These are phyloP conservation scores for Mycoemilia scoparia DNA, from an alignment of 192 early-diverging fungal species.

Conservation along the genomic window DNA sequence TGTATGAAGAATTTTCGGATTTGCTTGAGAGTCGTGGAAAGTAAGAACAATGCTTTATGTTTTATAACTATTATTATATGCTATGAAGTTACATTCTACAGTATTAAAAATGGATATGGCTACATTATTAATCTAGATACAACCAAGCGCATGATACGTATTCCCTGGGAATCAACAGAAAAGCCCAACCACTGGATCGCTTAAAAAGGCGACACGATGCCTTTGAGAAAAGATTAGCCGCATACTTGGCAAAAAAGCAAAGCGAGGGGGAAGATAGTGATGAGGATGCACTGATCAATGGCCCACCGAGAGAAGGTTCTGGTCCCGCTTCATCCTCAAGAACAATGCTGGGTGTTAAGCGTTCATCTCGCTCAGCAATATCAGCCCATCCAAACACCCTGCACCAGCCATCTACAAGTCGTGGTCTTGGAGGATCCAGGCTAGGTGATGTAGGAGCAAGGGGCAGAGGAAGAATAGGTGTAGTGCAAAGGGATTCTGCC, in stretches of 20 bases:
- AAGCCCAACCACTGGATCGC: conserved; percentile 48
- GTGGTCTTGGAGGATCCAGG: too few relatives aligned
- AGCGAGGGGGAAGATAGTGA: conserved; percentile 1
- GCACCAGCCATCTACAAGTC: conserved; percentile 7
- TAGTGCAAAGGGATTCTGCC: neutral
- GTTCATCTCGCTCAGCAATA: conserved; percentile 5
- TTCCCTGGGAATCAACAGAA: conserved; percentile 42
- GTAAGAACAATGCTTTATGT: too few relatives aligned
- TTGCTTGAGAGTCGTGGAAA: conserved; percentile 33
- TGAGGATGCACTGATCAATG: neutral
- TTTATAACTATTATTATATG: neutral
- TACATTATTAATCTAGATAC: conserved; percentile 12
- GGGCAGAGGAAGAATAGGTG: neutral
- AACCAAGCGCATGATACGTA: conserved; percentile 42
- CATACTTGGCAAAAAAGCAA: neutral
- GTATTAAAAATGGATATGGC: conserved; percentile 2
- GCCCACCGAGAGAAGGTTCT: conserved; percentile 2
- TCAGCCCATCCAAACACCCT: conserved; percentile 17
- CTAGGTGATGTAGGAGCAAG: too few relatives aligned
- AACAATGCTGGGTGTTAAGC: conserved; percentile 16
- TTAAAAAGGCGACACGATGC: conserved; percentile 36
- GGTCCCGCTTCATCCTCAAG: conserved; percentile 1
- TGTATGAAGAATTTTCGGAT: conserved; percentile 60
- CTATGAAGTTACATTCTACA: conserved; percentile 1
- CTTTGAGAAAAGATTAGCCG: conserved; percentile 35